Base-by-base conservation (phyloP, 75 land plant species). In the Picea sitchensis region DNA sequence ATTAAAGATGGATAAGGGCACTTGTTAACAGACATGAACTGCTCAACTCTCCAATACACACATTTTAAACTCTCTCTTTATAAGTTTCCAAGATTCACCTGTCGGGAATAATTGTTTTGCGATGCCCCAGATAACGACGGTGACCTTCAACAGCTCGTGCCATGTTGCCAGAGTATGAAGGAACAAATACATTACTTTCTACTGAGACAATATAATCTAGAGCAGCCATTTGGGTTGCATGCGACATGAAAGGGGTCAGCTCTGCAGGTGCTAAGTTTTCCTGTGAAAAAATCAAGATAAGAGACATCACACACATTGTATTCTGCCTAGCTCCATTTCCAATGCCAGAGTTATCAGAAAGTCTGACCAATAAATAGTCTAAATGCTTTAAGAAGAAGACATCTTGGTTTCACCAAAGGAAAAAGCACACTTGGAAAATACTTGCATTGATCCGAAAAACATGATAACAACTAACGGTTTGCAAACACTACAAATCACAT, bases 71-170 rank as follows among this genome's bases (percentile, higher is more conserved):
- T 36, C 38, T 31, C 7, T 8, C 18, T 15, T 57, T n/a, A 12
- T 31, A 79, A 6, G 59, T 23, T 14, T 59, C 17, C 44, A 23
- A 75, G 17, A 18, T 58, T 72, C 82, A 91, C 96, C 96, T 92
- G 83, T 93, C 94, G 13, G 96, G 94, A 76, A 81, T 85, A 31
- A 92, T 92, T 12, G 96, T 93, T 80, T 90, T 93, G 65, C 92
- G 76, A 73, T 93, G 94, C 21, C 92, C 94, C 21, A 92, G 77
- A 59, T 84, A 93, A 30, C 94, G 82, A 2, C 96, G 90, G 73
- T 93, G 96, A 3, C 94, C 96, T 65, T 88, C 94, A 34, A 93
- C 94, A 61, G 94, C 94, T n/a, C 92, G 87, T 67, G 96, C 96
- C 96, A 93, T 93, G 78, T 93, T 90, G 17, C 96, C 96, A 41